A percentile compares a stretch with the other conserved stretches of the same genome.
phyloP scores from a whole-genome alignment of 805 yeast genomes.

The Candida michaelii region DNA sequence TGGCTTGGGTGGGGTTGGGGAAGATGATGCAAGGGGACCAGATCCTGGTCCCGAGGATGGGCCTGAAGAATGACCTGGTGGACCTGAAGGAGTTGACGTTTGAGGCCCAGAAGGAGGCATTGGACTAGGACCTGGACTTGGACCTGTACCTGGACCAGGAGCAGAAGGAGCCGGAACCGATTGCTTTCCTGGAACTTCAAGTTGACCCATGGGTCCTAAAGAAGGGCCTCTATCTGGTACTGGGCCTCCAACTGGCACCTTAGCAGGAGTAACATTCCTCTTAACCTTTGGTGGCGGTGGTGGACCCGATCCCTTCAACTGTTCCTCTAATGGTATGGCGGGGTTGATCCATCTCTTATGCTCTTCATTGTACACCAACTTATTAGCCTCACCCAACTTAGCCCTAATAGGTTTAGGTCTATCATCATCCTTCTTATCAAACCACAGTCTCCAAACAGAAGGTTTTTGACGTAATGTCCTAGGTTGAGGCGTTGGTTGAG shows the following conservation, averaged over 20 bases:
- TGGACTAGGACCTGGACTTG: neutral
- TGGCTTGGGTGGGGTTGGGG: neutral
- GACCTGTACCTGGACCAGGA: slow-evolving; percentile 1
- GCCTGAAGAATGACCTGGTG: neutral
- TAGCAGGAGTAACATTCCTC: slow-evolving; percentile 22
- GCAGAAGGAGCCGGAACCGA: slow-evolving; percentile 13
- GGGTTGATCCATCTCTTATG: slow-evolving; percentile 85
- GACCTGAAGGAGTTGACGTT: neutral
- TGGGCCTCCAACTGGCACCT: slow-evolving; percentile 18
- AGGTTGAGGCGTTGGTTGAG: slow-evolving; percentile 12
- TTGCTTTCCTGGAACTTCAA: no score
- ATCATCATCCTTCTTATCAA: slow-evolving; percentile 40
- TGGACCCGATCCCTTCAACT: slow-evolving; percentile 50
- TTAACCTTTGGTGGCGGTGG: slow-evolving; percentile 64
- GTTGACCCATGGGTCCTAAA: no score
- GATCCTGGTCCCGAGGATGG: neutral
- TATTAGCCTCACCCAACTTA: slow-evolving; percentile 76
- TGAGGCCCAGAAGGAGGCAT: neutral
- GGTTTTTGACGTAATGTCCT: slow-evolving; percentile 4
- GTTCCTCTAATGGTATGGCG: slow-evolving; percentile 65
- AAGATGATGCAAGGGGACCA: slow-evolving; percentile 1
- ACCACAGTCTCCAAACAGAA: slow-evolving; percentile 15
- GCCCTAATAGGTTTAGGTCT: slow-evolving; percentile 80
- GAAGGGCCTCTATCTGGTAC: slow-evolving; percentile 14
- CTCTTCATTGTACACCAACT: slow-evolving; percentile 78